A percentile compares a stretch with the other conserved stretches of the same genome.
These are phyloP conservation scores for Oxalis stricta DNA, from an alignment of 441 rosid species.

Conservation along the genomic window DNA sequence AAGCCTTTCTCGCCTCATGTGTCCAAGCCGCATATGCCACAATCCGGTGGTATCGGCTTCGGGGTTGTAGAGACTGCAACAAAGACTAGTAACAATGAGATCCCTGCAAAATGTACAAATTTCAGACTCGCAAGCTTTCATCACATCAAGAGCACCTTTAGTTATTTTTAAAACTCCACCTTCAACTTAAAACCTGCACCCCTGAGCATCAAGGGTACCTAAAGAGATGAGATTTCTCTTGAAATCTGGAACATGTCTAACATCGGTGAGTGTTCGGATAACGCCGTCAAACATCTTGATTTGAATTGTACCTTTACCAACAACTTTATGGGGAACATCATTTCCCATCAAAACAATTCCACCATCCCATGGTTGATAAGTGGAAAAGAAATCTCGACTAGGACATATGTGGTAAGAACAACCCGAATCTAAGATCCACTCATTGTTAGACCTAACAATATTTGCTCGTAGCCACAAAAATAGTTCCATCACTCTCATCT, in stretches of 20 bases:
- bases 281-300: neutral
- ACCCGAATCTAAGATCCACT: neutral
- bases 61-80: too few species aligned
- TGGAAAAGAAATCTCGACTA: neutral
- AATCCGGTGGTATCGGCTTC: too few species aligned
- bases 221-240: constrained; percentile 2
- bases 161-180: too few species aligned
- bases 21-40: too few species aligned
- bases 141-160: too few species aligned
- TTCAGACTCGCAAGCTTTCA: too few species aligned
- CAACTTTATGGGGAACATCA: neutral
- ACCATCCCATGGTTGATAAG: neutral
- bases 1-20: too few species aligned
- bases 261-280: neutral
- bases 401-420: neutral
- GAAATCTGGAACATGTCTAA: neutral
- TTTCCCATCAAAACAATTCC: neutral
- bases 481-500: too few species aligned
- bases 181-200: neutral
- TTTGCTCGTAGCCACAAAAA: too few species aligned
- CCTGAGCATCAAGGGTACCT: neutral
- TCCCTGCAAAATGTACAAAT: too few species aligned
- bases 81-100: too few species aligned
- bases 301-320: neutral
- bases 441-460: too few species aligned